phyloP scores from a whole-genome alignment of 2,329 filamentous ascomycete species.

The Colletotrichum horii region DNA sequence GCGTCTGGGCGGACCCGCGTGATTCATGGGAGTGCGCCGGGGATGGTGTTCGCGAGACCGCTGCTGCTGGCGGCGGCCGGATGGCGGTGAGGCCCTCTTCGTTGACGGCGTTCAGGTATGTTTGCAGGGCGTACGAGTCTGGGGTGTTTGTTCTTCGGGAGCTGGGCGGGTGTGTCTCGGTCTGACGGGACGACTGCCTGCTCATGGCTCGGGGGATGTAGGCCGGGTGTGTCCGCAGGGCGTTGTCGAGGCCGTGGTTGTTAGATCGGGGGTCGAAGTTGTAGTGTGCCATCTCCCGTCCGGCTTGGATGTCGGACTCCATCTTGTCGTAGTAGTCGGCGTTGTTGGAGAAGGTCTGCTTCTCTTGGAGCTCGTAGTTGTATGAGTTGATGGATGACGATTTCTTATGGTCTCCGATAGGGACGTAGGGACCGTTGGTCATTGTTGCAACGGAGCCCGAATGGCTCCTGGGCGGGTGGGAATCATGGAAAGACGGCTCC shows the following conservation, averaged over 20 bases:
- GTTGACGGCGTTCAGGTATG: constrained; percentile 39
- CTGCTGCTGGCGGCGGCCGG: constrained; percentile 12
- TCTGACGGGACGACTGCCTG: constrained; percentile 23
- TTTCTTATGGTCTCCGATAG: constrained; percentile 30
- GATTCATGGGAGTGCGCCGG: neutral
- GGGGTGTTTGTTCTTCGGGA: constrained; percentile 26
- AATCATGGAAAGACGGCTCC: neutral
- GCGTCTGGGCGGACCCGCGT: neutral
- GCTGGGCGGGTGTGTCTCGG: neutral
- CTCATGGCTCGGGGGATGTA: constrained; percentile 47
- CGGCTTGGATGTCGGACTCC: constrained; percentile 31
- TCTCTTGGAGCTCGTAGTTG: constrained; percentile 25
- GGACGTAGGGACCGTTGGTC: constrained; percentile 21
- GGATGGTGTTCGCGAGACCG: neutral
- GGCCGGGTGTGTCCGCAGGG: constrained; percentile 53
- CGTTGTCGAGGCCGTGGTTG: constrained; percentile 27
- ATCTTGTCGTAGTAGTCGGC: constrained; percentile 46
- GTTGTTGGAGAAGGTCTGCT: constrained; percentile 32
- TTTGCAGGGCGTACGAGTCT: constrained; percentile 39
- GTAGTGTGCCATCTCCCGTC: constrained; percentile 25
- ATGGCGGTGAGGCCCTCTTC: constrained; percentile 24
- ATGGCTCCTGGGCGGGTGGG: constrained; percentile 9
- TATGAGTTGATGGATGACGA: constrained; percentile 25
- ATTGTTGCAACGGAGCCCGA: constrained; percentile 22
- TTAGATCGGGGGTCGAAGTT: constrained; percentile 30